Evolutionary conservation across 345 rosid species (phyloP).

Genomic region (Eutrema heterophyllum): DNA sequence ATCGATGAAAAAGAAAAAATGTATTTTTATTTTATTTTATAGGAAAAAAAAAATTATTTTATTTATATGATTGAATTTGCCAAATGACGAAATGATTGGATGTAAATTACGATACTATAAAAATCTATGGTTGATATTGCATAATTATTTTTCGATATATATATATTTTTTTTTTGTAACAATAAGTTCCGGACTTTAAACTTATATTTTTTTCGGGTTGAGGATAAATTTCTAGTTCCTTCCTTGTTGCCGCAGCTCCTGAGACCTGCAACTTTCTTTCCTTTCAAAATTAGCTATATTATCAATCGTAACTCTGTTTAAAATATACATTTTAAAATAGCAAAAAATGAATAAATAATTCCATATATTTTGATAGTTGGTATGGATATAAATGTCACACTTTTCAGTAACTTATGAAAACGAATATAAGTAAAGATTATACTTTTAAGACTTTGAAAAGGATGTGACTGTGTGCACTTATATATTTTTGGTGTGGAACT

Average conservation of each 20-base stretch:
- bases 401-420: conserved; percentile 24
- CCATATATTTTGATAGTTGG: neutral
- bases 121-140: neutral
- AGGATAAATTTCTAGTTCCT: too few relatives aligned
- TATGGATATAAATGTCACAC: conserved; percentile 21
- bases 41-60: too few relatives aligned
- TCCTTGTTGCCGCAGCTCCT: neutral
- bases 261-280: neutral
- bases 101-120: neutral
- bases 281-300: neutral
- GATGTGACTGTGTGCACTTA: conserved; percentile 28
- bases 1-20: neutral
- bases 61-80: neutral
- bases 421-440: conserved; percentile 26
- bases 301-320: neutral
- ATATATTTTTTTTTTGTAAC: neutral
- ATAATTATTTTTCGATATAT: neutral
- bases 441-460: conserved; percentile 20
- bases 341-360: neutral
- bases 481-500: neutral
- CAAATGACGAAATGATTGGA: neutral
- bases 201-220: too few relatives aligned
- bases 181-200: too few relatives aligned
- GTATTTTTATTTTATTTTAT: too few relatives aligned
- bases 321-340: neutral